These are phyloP conservation scores for Tulasnella sp. DNA, from an alignment of 768 basidiomycete genomes.

Conservation along the genomic window DNA sequence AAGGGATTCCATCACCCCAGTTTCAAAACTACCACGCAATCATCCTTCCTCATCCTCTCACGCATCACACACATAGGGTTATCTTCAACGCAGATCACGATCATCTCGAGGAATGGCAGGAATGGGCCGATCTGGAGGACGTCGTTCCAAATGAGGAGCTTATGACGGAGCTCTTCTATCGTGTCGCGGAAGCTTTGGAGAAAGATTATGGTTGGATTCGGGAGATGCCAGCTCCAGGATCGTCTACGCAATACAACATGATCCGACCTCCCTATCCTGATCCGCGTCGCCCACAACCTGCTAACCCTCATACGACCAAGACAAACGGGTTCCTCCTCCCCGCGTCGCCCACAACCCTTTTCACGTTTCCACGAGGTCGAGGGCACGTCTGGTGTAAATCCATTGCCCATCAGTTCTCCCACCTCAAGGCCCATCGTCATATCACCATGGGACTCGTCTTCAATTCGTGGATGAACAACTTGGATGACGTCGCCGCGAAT, in stretches of 20 bases:
- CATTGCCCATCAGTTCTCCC: not conserved
- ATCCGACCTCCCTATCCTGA: not conserved
- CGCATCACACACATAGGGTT: not conserved
- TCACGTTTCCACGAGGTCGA: not conserved
- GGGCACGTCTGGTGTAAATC: not conserved
- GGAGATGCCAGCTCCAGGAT: not conserved
- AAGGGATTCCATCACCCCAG: constrained; percentile 1
- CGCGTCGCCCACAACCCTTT: not conserved
- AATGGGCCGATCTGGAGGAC: not conserved
- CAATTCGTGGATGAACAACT: constrained; percentile 9
- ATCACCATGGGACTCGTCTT: constrained; percentile 7
- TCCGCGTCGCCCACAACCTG: not conserved
- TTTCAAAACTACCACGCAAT: not conserved
- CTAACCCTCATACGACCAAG: not conserved
- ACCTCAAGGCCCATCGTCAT: not conserved
- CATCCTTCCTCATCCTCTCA: not conserved
- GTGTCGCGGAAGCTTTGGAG: not conserved
- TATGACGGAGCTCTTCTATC: constrained; percentile 1
- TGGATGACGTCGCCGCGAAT: not conserved
- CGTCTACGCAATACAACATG: not conserved
- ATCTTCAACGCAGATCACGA: not conserved
- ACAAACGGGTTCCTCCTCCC: constrained; percentile 3
- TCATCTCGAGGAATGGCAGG: not conserved
- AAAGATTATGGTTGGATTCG: constrained; percentile 4
- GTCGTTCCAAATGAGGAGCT: not conserved